Base-by-base conservation (phyloP, 352 stramenopile species). In the Pythium guiyangense region DNA sequence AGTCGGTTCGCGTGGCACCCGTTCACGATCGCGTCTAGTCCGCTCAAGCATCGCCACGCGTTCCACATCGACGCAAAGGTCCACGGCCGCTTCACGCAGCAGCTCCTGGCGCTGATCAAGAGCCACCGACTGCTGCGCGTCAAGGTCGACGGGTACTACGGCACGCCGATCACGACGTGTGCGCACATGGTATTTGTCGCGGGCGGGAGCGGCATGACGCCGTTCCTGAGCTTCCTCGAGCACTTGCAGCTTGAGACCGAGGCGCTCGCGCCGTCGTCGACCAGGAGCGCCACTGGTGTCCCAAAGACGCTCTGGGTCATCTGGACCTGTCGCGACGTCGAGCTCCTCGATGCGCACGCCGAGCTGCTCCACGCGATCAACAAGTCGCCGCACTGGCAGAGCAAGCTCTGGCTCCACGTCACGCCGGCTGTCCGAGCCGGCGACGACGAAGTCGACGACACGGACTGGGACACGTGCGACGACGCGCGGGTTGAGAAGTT, bases 141-240 rank as follows among this genome's bases (percentile, higher is more conserved):
- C n/a, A 66, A 73, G 20, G 57, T 92, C 31, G 82, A 92, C 57
- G 79, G 82, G 42, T 92, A 86, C 60, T 92, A 90, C 59, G 82
- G 79, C 22, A 74, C 77, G 1, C 60, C 56, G 43, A 79, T 91
- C 26, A 51, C 54, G 40, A 40, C 73, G 40, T 57, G 69, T 50
- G 60, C 64, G 20, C 69, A 86, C 54, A 89, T 89, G 79, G 67
- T 90, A 4, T 83, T 90, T 48, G 49, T 90, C 37, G 79, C 77
- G 29, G 82, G 77, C 45, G 82, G 77, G 4, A 90, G 76, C 31
- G 82, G 82, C 9, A 86, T 92, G 71, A 85, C 80, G 6, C 82
- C 82, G 29, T 89, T 92, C 52, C 47, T 92, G 25, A 86, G 77
- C 42, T 48, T 83, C 18, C 37, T 89, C 0, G 77, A 88, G 66